Percentiles rank a stretch among this genome's conserved stretches.
phyloP scores from a whole-genome alignment of 2,329 filamentous ascomycete species.

The Didymella sp. region DNA sequence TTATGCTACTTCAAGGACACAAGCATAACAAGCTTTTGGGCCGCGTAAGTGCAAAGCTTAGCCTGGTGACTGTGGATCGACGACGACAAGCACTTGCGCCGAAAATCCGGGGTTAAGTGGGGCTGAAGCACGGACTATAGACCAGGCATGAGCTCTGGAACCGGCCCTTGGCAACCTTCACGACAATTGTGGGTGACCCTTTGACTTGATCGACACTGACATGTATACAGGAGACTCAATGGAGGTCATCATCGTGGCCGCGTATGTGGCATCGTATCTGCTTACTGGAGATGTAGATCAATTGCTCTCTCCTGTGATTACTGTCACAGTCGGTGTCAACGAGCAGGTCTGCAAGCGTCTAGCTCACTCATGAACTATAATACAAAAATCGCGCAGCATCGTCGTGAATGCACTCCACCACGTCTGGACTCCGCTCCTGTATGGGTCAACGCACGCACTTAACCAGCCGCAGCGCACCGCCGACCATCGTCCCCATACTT shows the following conservation, averaged over 20 bases:
- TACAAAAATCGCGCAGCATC: slow-evolving; percentile 16
- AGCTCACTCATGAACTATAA: neutral
- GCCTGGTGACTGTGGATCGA: slow-evolving; percentile 7
- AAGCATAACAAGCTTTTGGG: slow-evolving; percentile 18
- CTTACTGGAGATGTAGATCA: neutral
- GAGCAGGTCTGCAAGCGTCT: neutral
- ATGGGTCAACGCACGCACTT: neutral
- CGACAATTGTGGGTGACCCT: neutral
- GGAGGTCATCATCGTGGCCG: neutral
- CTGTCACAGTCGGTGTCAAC: neutral
- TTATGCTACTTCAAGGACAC: neutral
- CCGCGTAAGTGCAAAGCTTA: slow-evolving; percentile 9
- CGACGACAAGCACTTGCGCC: neutral
- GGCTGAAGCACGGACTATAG: slow-evolving; percentile 6
- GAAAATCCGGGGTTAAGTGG: slow-evolving; percentile 8
- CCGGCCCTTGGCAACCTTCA: neutral
- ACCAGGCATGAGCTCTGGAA: neutral
- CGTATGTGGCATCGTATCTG: neutral
- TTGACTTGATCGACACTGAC: neutral
- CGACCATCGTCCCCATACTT: neutral
- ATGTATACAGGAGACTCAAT: neutral
- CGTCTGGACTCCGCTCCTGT: slow-evolving; percentile 2
- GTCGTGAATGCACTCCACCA: neutral
- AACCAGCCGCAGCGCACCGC: slow-evolving; percentile 14
- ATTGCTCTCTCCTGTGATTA: no score